Percentiles rank a stretch among this genome's conserved stretches.
Conservation (phyloP, 2,329 filamentous ascomycete species). For the Colletotrichum karsti region DNA sequence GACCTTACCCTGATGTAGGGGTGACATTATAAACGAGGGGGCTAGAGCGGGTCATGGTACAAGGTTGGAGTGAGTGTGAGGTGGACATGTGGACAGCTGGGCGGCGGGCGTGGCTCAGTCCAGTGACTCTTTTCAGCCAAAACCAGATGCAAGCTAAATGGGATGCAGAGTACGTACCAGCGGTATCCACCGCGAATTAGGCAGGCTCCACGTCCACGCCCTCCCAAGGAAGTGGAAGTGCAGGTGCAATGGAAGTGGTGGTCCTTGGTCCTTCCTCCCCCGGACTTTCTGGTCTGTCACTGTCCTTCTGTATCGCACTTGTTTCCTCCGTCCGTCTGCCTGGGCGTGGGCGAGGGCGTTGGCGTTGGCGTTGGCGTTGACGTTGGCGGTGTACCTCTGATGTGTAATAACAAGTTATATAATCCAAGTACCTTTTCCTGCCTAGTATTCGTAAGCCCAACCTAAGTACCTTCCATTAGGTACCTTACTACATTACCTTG, state of each 20-base stretch:
- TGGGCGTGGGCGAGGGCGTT: too few species aligned
- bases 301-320: not conserved
- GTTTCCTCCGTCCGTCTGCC: not conserved
- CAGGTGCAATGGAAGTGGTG: too few species aligned
- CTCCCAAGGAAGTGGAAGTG: too few species aligned
- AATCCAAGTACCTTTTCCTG: not conserved
- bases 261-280: not conserved
- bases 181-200: too few species aligned
- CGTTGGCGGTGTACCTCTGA: too few species aligned
- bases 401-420: not conserved
- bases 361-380: too few species aligned
- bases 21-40: too few species aligned
- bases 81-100: not conserved
- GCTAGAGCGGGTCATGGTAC: not conserved
- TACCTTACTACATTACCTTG: too few species aligned
- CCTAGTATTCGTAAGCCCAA: not conserved
- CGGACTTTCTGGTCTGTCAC: not conserved
- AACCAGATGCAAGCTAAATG: constrained; percentile 6
- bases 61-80: not conserved
- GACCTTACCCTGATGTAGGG: too few species aligned
- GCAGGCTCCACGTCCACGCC: constrained; percentile 15
- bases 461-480: too few species aligned
- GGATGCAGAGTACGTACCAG: not conserved
- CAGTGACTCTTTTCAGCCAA: constrained; percentile 24
- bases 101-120: not conserved